Conservation (phyloP, 345 rosid genomes). For the Syzygium grande region DNA sequence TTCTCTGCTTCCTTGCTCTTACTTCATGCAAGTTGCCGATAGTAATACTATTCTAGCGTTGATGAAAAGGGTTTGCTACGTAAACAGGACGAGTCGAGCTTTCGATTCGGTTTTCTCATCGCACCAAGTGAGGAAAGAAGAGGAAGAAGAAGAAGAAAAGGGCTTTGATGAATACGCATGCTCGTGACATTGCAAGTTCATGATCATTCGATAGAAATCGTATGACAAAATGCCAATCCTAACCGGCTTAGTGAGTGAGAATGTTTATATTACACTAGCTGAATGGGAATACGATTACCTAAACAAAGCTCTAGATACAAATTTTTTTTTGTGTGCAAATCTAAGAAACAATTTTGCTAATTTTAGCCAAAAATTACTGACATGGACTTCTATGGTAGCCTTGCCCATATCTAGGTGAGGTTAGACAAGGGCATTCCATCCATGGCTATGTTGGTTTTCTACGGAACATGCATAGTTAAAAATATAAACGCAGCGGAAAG, state of each 20-base stretch:
- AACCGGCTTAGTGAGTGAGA: background rate
- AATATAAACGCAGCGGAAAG: too few relatives aligned
- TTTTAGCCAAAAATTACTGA: too few relatives aligned
- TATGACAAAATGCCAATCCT: rapidly evolving
- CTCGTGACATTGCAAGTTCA: too few relatives aligned
- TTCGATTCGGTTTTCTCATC: background rate
- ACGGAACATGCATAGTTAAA: too few relatives aligned
- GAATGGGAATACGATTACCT: background rate
- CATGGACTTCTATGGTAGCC: too few relatives aligned
- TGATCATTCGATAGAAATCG: background rate
- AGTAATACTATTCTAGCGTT: background rate
- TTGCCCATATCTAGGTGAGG: too few relatives aligned
- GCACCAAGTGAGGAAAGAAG: background rate
- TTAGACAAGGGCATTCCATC: too few relatives aligned
- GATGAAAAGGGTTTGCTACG: background rate
- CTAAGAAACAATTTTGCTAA: background rate
- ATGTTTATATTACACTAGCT: background rate
- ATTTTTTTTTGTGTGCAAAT: too few relatives aligned
- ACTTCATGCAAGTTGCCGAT: background rate
- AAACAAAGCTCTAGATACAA: background rate
- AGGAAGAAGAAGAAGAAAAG: too few relatives aligned
- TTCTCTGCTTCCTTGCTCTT: background rate
- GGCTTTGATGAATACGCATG: too few relatives aligned
- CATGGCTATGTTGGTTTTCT: too few relatives aligned
- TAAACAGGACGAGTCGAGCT: background rate